These are phyloP conservation scores for Lachancea meyersii DNA, from an alignment of 805 yeast species.

Conservation along the genomic window DNA sequence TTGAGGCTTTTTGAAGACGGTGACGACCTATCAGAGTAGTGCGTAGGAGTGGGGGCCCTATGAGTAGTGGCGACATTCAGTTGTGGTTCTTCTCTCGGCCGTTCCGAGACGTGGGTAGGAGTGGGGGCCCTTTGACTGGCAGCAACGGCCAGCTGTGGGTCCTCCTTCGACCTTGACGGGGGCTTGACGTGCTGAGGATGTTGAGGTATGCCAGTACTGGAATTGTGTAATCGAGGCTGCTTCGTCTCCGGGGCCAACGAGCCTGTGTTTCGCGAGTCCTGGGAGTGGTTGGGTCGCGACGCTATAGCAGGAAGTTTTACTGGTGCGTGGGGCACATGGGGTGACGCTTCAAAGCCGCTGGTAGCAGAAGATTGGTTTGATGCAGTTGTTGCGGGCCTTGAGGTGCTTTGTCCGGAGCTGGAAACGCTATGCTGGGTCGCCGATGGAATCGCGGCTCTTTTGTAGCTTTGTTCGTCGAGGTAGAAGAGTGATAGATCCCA, in stretches of 20 bases:
- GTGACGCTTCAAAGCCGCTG: not conserved
- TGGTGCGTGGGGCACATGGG: not conserved
- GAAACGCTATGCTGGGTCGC: not conserved
- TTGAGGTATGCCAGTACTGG: not conserved
- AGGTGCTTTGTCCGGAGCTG: not conserved
- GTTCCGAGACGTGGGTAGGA: not conserved
- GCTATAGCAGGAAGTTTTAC: conserved; percentile 3
- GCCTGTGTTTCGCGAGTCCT: not conserved
- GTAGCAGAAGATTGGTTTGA: not conserved
- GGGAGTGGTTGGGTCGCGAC: not conserved
- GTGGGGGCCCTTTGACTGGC: not conserved
- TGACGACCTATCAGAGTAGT: not conserved
- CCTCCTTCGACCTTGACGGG: not conserved
- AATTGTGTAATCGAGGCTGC: not conserved
- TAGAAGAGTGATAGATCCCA: conserved; percentile 43
- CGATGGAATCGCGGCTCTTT: conserved; percentile 24
- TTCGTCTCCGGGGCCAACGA: not conserved
- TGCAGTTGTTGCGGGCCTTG: not conserved
- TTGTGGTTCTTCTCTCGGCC: too few relatives aligned
- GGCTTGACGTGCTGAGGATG: not conserved
- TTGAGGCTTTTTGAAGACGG: not conserved
- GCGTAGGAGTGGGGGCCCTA: not conserved
- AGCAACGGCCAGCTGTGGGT: too few relatives aligned
- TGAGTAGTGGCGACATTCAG: not conserved
- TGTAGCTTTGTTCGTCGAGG: conserved; percentile 35